These are phyloP conservation scores for Exophiala spinifera DNA, from an alignment of 2,329 filamentous ascomycete genomes.

Conservation along the genomic window DNA sequence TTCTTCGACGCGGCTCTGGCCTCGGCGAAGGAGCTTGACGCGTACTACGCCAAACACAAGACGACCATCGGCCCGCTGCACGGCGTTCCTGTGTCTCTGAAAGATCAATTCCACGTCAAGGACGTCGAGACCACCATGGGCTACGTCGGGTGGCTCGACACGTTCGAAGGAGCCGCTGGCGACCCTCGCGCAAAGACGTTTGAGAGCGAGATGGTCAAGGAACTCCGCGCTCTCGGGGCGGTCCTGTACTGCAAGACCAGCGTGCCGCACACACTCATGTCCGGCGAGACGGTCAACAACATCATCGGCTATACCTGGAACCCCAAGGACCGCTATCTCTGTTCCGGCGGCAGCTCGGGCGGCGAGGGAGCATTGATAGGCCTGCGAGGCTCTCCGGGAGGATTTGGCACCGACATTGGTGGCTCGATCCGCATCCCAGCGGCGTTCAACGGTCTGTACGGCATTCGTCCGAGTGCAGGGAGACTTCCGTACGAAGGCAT, in stretches of 20 bases:
- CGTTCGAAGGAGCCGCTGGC: slow-evolving; percentile 55
- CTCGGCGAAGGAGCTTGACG: slow-evolving; percentile 49
- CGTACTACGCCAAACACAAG: slow-evolving; percentile 42
- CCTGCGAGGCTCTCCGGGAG: slow-evolving; percentile 52
- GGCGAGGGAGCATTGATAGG: slow-evolving; percentile 58
- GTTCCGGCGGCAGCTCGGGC: slow-evolving; percentile 57
- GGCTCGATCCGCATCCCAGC: slow-evolving; percentile 58
- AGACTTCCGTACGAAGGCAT: slow-evolving; percentile 56
- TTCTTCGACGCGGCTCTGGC: slow-evolving; percentile 53
- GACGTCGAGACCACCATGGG: slow-evolving; percentile 59
- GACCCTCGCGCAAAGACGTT: slow-evolving; percentile 48
- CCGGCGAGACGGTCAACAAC: slow-evolving; percentile 60
- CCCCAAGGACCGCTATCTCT: slow-evolving; percentile 54
- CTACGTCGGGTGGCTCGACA: slow-evolving; percentile 64
- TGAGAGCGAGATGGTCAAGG: slow-evolving; percentile 58
- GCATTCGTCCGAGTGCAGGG: slow-evolving; percentile 53
- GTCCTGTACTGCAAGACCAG: slow-evolving; percentile 56
- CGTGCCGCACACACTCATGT: slow-evolving; percentile 57
- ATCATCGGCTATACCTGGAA: slow-evolving; percentile 59
- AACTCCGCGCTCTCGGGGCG: slow-evolving; percentile 53
- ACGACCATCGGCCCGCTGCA: slow-evolving; percentile 58
- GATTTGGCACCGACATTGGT: slow-evolving; percentile 59
- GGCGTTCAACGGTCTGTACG: slow-evolving; percentile 59
- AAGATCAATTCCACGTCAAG: slow-evolving; percentile 49
- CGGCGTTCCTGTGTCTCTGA: slow-evolving; percentile 57